Percentiles rank a stretch among this genome's conserved stretches.
These are phyloP conservation scores for Metarhizium guizhouense DNA, from an alignment of 2,329 filamentous ascomycete genomes.

Conservation along the genomic window DNA sequence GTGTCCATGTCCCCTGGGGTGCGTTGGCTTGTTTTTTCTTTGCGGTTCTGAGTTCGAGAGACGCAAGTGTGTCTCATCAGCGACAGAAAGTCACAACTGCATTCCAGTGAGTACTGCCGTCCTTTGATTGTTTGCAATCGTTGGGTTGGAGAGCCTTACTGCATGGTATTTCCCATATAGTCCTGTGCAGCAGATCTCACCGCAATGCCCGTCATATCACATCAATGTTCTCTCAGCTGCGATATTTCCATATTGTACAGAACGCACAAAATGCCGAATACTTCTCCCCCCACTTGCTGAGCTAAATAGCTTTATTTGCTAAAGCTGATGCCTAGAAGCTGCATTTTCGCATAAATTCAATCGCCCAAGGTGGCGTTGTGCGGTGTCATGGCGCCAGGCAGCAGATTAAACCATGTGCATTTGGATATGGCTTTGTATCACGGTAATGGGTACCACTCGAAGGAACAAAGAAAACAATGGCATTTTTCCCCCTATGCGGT, in stretches of 20 bases:
- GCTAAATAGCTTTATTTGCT: neutral
- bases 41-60: neutral
- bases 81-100: neutral
- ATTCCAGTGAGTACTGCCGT: neutral
- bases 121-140: neutral
- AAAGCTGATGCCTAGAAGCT: neutral
- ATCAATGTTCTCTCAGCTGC: neutral
- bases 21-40: neutral
- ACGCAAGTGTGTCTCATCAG: neutral
- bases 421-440: neutral
- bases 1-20: neutral
- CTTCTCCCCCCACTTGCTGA: neutral
- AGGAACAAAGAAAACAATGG: too few relatives aligned
- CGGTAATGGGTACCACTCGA: too few relatives aligned
- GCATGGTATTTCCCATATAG: neutral
- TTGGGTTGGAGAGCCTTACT: neutral
- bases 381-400: neutral
- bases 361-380: neutral
- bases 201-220: neutral
- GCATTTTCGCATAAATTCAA: neutral
- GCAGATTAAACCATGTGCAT: neutral
- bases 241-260: neutral
- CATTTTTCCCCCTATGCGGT: too few relatives aligned
- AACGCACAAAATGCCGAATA: neutral
- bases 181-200: neutral